phyloP scores from a whole-genome alignment of 495 filamentous ascomycete genomes.

The Hypoxylon lenormandii region DNA sequence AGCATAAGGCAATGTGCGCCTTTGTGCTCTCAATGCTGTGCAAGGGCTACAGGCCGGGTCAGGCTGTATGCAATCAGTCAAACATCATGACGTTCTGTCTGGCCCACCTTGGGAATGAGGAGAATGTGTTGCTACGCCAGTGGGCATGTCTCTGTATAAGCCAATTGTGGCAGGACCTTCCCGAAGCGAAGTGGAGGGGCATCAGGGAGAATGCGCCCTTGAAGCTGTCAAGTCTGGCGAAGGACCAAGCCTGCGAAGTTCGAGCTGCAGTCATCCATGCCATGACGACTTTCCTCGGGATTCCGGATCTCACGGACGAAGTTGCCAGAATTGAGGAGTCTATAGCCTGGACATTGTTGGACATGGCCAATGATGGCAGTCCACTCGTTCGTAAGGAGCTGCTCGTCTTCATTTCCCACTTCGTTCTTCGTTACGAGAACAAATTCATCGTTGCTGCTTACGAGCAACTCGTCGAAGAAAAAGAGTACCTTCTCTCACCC shows the following conservation, averaged over 20 bases:
- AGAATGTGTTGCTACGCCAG: conserved; percentile 89
- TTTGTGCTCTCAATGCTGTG: conserved; percentile 98
- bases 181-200: conserved; percentile 93
- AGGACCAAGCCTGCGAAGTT: conserved; percentile 94
- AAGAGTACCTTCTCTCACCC: conserved; percentile 68
- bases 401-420: conserved; percentile 90
- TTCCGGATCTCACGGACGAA: conserved; percentile 90
- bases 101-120: conserved; percentile 79
- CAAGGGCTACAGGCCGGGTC: conserved; percentile 88
- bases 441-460: conserved; percentile 92
- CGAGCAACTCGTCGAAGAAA: conserved; percentile 89
- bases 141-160: conserved; percentile 98
- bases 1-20: conserved; percentile 98
- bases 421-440: conserved; percentile 88
- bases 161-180: conserved; percentile 89
- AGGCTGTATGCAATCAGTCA: conserved; percentile 84
- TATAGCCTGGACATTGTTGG: conserved; percentile 82
- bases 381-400: conserved; percentile 93
- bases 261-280: conserved; percentile 92
- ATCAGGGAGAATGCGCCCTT: conserved; percentile 83
- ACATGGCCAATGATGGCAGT: conserved; percentile 90
- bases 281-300: conserved; percentile 90
- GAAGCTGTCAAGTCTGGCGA: conserved; percentile 80
- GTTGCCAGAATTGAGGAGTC: conserved; percentile 89
- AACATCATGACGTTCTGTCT: conserved; percentile 88